These are phyloP conservation scores for Scenedesmus sp. DNA, from an alignment of 163 green algal genomes.

Conservation along the genomic window DNA sequence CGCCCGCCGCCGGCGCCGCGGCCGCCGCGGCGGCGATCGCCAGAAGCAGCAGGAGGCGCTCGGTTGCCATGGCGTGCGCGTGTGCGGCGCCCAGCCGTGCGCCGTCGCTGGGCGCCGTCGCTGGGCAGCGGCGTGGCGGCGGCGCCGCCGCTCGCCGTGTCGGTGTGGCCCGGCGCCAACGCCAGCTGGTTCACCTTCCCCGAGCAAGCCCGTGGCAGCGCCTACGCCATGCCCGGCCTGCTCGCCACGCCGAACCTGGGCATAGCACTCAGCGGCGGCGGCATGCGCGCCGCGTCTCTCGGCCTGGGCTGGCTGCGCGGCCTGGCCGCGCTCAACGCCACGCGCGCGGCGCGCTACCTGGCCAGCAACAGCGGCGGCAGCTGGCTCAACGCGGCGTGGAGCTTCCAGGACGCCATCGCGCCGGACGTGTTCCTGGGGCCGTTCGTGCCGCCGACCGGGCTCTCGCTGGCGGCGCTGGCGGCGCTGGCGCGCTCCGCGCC, in stretches of 20 bases:
- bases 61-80: too few relatives aligned
- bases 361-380: constrained; percentile 47
- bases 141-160: too few relatives aligned
- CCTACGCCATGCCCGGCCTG: constrained; percentile 36
- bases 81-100: too few relatives aligned
- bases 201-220: constrained; percentile 4
- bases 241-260: constrained; percentile 42
- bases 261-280: constrained; percentile 33
- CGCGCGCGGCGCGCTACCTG: constrained; percentile 37
- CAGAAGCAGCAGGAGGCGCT: too few relatives aligned
- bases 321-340: constrained; percentile 27
- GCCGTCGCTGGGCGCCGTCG: too few relatives aligned
- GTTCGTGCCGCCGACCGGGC: constrained; percentile 34
- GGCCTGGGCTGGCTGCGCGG: constrained; percentile 33
- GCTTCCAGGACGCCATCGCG: constrained; percentile 33
- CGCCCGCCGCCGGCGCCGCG: too few relatives aligned
- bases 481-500: not conserved
- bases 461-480: constrained; percentile 20
- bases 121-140: too few relatives aligned
- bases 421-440: constrained; percentile 44
- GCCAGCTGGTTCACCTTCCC: constrained; percentile 40
- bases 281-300: constrained; percentile 24
- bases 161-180: too few relatives aligned
- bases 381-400: constrained; percentile 50
- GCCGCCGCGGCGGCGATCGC: too few relatives aligned